Conservation (phyloP, 371 early-diverging fungal genomes). For the Apophysomyces variabilis region DNA sequence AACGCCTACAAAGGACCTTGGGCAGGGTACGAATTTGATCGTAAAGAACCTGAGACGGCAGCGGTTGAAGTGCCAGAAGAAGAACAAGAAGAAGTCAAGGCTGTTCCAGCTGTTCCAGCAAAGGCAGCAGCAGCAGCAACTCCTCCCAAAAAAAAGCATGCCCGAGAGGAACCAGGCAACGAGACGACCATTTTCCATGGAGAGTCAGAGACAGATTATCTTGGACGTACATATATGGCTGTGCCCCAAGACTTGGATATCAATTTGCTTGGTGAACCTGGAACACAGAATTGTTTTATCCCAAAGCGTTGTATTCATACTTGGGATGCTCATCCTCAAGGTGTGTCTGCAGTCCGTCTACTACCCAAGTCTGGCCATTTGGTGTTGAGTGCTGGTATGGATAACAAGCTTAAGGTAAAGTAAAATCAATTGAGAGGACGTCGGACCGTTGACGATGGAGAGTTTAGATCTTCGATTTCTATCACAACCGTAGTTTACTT, state of each 20-base stretch:
- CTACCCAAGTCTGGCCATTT: slow-evolving; percentile 92
- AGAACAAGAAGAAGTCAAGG: slow-evolving; percentile 10
- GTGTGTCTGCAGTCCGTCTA: slow-evolving; percentile 89
- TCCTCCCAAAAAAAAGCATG: slow-evolving; percentile 33
- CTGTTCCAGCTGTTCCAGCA: slow-evolving; percentile 8
- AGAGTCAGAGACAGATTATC: slow-evolving; percentile 81
- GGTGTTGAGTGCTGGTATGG: slow-evolving; percentile 91
- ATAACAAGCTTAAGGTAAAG: slow-evolving; percentile 85
- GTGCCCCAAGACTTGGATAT: slow-evolving; percentile 87
- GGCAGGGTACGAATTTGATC: slow-evolving; percentile 92
- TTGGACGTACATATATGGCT: slow-evolving; percentile 95
- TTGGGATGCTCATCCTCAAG: slow-evolving; percentile 93
- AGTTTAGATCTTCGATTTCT: slow-evolving; percentile 89
- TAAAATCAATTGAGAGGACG: not conserved
- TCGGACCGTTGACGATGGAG: not conserved
- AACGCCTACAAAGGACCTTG: slow-evolving; percentile 92
- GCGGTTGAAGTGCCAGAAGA: slow-evolving; percentile 12
- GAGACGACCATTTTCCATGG: slow-evolving; percentile 84
- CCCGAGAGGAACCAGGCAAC: slow-evolving; percentile 45
- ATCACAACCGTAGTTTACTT: slow-evolving; percentile 82
- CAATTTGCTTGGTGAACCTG: slow-evolving; percentile 75
- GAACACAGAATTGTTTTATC: slow-evolving; percentile 79
- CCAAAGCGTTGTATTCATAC: slow-evolving; percentile 90
- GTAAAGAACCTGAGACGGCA: slow-evolving; percentile 52
- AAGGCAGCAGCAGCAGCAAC: slow-evolving; percentile 19